Base-by-base conservation (phyloP, 1,139 yeast genomes). In the Yamadazyma conglobata region DNA sequence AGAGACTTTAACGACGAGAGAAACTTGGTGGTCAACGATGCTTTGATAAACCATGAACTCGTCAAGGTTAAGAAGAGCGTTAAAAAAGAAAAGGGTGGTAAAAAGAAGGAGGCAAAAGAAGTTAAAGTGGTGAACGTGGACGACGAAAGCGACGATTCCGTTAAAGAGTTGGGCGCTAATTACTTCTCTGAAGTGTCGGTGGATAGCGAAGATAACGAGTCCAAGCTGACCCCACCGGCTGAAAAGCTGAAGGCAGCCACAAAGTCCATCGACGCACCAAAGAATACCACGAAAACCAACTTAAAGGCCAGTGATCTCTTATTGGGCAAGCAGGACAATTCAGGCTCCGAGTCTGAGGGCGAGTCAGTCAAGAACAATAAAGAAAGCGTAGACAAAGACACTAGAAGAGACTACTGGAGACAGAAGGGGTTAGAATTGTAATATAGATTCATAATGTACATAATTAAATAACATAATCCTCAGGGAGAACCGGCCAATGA, bases 1-100 rank as follows among this genome's bases (percentile, higher is more conserved):
- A 68, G 96, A 56, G 89, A 84, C 50, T 86, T 86, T 53, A 74
- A 73, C 32, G 95, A 86, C 54, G 94, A 85, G 31, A 69, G 94
- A 51, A 63, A 60, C 25, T 60, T 72, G 38, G 86, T 83, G 2
- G 57, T 60, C 7, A 85, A 84, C 50, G 73, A 74, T 36, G 89
- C 91, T 1, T 56, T 68, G 38, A 53, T 68, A 1, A 28, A 23
- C 43, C 44, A 15, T 54, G 53, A 29, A 10, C 11, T 22, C 10
- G 29, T 25, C 3, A 19, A 24, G 13, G 29, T 25, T 10, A 10
- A 3, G 12, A n/a, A 9, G 28, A 10, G 6, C n/a, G 14, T 7
- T n/a, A 22, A n/a, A 16, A 60, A 31, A 49, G 46, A 18, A 50
- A 43, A 2, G 48, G 44, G 12, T 48, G 38, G 6, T 39, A 29